These are phyloP conservation scores for Ceratobasidium sp. DNA, from an alignment of 1,284 basidiomycete species.

Conservation along the genomic window DNA sequence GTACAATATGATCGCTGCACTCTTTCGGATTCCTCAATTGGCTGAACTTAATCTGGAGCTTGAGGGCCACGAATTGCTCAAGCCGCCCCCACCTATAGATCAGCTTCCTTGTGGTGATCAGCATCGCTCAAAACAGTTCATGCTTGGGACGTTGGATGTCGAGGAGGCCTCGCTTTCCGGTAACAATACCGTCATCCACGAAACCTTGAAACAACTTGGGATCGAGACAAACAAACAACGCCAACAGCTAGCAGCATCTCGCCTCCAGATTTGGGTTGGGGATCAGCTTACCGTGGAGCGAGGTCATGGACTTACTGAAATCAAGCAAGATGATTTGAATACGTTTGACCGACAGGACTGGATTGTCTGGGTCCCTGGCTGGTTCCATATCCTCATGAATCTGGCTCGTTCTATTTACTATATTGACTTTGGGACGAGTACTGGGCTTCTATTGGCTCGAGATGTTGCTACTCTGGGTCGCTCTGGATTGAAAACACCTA, in stretches of 20 bases:
- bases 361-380: neutral
- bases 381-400: conserved; percentile 1
- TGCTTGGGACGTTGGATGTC: neutral
- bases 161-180: neutral
- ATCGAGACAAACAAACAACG: neutral
- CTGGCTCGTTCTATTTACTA: neutral
- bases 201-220: neutral
- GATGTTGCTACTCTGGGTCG: neutral
- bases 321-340: neutral
- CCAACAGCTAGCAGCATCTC: neutral
- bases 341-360: neutral
- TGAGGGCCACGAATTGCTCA: neutral
- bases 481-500: neutral
- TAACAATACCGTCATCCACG: neutral
- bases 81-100: neutral
- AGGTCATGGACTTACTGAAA: neutral
- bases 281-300: neutral
- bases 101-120: neutral
- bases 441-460: neutral
- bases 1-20: neutral
- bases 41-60: neutral
- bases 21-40: neutral
- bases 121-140: neutral
- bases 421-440: neutral
- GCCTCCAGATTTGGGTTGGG: neutral